Evolutionary conservation across 2,329 filamentous ascomycete species (phyloP).

Genomic region (Colletotrichum theobromicola): DNA sequence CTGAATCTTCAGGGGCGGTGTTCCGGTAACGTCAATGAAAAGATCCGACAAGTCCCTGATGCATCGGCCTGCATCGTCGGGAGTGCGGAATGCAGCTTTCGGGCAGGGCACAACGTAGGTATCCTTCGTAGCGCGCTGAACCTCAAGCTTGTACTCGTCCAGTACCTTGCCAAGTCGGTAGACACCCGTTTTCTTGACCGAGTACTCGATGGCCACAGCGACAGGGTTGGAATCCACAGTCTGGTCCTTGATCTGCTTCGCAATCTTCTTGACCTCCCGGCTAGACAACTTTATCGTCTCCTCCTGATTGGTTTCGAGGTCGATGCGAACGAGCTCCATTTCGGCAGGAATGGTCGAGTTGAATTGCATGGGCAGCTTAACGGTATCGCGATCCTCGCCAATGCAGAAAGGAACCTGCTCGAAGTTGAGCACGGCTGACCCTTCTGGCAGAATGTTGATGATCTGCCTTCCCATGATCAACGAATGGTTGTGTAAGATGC

Average conservation of each 20-base stretch:
- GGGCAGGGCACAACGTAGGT: conserved; percentile 89
- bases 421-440: conserved; percentile 88
- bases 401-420: conserved; percentile 83
- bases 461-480: conserved; percentile 96
- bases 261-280: conserved; percentile 76
- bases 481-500: conserved; percentile 88
- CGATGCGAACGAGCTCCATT: conserved; percentile 87
- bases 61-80: conserved; percentile 72
- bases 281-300: conserved; percentile 79
- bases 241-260: conserved; percentile 70
- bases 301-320: conserved; percentile 80
- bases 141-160: conserved; percentile 93
- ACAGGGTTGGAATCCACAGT: conserved; percentile 64
- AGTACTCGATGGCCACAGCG: conserved; percentile 73
- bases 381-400: conserved; percentile 63
- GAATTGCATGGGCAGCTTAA: conserved; percentile 83
- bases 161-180: conserved; percentile 86
- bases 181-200: conserved; percentile 84
- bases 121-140: conserved; percentile 77
- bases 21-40: conserved; percentile 82
- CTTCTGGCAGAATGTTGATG: conserved; percentile 96
- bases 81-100: conserved; percentile 72
- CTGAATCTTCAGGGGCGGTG: conserved; percentile 88
- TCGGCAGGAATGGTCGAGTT: conserved; percentile 90
- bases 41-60: conserved; percentile 88